Evolutionary conservation across 164 flowering plant genomes (phyloP).

Genomic region (Nymphaea colorata): DNA sequence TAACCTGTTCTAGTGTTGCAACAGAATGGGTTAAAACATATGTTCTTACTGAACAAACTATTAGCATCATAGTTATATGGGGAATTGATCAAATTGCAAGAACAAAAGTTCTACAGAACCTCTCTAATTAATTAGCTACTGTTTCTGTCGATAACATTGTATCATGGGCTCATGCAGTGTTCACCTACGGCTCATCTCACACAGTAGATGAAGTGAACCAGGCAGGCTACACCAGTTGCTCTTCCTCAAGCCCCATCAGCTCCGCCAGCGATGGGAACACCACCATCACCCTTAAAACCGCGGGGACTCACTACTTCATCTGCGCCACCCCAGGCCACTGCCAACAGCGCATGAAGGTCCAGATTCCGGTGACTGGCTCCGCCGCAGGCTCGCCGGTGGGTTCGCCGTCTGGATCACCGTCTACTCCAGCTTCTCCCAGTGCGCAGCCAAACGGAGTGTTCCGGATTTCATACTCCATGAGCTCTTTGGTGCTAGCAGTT

Average conservation of each 20-base stretch:
- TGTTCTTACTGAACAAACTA: no score
- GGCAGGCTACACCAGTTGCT: conserved; percentile 5
- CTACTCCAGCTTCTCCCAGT: background rate
- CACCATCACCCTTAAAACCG: conserved; percentile 2
- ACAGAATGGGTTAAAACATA: no score
- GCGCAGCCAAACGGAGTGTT: background rate
- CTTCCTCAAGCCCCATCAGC: background rate
- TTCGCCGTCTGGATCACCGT: background rate
- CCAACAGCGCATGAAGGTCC: conserved; percentile 6
- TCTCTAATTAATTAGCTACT: no score
- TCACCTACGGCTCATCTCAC: conserved; percentile 6
- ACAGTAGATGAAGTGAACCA: conserved; percentile 9
- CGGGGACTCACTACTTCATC: conserved; percentile 9
- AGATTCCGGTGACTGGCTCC: background rate
- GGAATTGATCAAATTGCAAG: no score
- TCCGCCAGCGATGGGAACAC: conserved; percentile 3
- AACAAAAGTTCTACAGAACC: no score
- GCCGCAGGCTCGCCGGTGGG: background rate
- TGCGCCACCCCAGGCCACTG: conserved; percentile 10
- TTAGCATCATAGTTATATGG: no score
- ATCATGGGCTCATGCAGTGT: conserved; percentile 1
- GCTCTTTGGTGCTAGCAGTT: background rate
- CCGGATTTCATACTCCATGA: background rate
- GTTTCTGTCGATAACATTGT: no score
- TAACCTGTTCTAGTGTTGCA: no score